Conservation (phyloP, 1,284 basidiomycete species). For the Cystobasidium sp. region DNA sequence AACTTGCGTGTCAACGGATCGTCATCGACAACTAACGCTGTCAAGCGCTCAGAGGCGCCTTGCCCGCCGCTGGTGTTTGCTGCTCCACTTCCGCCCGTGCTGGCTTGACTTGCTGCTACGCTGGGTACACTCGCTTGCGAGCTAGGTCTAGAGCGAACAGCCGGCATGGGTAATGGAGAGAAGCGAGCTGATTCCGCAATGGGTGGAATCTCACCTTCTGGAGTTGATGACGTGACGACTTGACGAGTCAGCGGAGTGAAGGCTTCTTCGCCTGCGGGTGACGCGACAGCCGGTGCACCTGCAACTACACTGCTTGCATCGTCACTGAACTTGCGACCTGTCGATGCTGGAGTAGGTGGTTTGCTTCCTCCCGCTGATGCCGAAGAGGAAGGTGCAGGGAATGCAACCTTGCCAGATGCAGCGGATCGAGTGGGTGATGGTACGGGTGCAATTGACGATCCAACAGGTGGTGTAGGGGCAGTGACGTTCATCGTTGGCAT, state of each 20-base stretch:
- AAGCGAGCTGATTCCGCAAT: slow-evolving; percentile 1
- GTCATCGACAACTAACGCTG: slow-evolving; percentile 60
- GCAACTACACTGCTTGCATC: slow-evolving; percentile 7
- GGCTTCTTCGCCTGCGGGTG: slow-evolving; percentile 35
- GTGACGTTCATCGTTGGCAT: slow-evolving; percentile 35
- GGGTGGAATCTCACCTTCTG: slow-evolving; percentile 18
- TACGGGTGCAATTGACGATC: background rate
- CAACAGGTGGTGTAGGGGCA: slow-evolving; percentile 26
- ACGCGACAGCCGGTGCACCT: slow-evolving; percentile 5
- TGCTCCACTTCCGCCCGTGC: slow-evolving; percentile 27
- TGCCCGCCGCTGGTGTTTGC: slow-evolving; percentile 43
- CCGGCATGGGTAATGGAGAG: slow-evolving; percentile 4
- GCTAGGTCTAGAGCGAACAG: background rate
- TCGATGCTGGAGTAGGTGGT: background rate
- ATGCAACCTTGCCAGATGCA: background rate
- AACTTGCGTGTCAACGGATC: slow-evolving; percentile 74
- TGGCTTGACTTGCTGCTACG: background rate
- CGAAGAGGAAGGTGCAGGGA: background rate
- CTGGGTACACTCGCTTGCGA: slow-evolving; percentile 15
- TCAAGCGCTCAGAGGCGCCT: slow-evolving; percentile 49
- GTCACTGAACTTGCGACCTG: slow-evolving; percentile 1
- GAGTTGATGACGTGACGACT: slow-evolving; percentile 12
- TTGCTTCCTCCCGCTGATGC: background rate
- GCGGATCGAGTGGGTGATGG: slow-evolving; percentile 8
- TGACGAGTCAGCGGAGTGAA: slow-evolving; percentile 41